Conservation (phyloP, 345 rosid species). For the Brassica juncea region DNA sequence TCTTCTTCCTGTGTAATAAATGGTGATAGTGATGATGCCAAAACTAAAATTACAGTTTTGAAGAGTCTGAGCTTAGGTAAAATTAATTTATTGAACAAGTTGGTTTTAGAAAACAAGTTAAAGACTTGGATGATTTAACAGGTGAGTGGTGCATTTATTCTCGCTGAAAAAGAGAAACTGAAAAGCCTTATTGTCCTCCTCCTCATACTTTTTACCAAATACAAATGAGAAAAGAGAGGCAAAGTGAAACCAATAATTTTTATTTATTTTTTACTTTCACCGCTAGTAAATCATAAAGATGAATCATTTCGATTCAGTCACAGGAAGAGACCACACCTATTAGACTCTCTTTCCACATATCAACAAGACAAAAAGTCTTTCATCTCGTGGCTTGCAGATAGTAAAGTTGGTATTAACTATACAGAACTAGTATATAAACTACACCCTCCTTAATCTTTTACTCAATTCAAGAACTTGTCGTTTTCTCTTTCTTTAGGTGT, state of each 20-base stretch:
- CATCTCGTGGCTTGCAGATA: background rate
- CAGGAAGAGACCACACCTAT: slow-evolving; percentile 20
- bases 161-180: background rate
- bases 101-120: slow-evolving; percentile 3
- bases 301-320: background rate
- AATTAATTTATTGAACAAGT: background rate
- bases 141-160: slow-evolving; percentile 27
- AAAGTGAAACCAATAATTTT: background rate
- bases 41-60: background rate
- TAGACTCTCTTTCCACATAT: slow-evolving; percentile 5
- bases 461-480: slow-evolving; percentile 27
- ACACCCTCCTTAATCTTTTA: slow-evolving; percentile 2
- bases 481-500: background rate
- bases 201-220: slow-evolving; percentile 2
- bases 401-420: background rate
- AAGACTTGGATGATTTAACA: slow-evolving; percentile 9
- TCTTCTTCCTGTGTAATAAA: background rate
- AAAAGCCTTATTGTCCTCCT: slow-evolving; percentile 6
- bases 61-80: slow-evolving; percentile 1
- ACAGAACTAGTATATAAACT: slow-evolving; percentile 28
- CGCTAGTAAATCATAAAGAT: background rate
- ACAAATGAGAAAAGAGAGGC: slow-evolving; percentile 1
- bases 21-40: slow-evolving; percentile 4
- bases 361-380: slow-evolving; percentile 16
- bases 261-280: background rate